Evolutionary conservation across 768 basidiomycete genomes (phyloP).

Genomic region (Grammothele lineata): DNA sequence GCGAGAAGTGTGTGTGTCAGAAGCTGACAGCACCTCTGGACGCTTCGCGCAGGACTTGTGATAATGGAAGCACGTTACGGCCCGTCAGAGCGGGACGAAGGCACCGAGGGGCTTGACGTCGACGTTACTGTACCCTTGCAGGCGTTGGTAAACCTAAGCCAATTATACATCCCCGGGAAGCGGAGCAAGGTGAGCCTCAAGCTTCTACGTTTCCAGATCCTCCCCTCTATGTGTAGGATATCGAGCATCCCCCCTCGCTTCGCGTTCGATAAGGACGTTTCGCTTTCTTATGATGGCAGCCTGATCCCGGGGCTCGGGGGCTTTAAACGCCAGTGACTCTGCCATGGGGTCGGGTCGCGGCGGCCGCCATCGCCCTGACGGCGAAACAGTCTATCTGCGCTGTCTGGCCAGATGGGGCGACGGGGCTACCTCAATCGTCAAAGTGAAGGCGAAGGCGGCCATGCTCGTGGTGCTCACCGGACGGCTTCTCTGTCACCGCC

Average conservation of each 20-base stretch:
- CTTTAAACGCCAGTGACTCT: not conserved
- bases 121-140: slow-evolving; percentile 83
- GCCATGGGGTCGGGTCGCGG: slow-evolving; percentile 8
- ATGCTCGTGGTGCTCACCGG: too few relatives aligned
- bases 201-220: slow-evolving; percentile 3
- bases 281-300: slow-evolving; percentile 2
- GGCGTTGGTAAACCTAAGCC: slow-evolving; percentile 73
- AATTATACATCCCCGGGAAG: slow-evolving; percentile 72
- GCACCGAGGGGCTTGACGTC: slow-evolving; percentile 51
- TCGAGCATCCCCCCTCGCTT: slow-evolving; percentile 3
- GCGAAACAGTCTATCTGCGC: slow-evolving; percentile 5
- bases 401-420: too few relatives aligned
- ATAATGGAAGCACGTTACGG: slow-evolving; percentile 76
- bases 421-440: too few relatives aligned
- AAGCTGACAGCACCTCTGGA: too few relatives aligned
- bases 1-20: too few relatives aligned
- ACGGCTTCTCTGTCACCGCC: too few relatives aligned
- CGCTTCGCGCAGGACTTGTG: slow-evolving; percentile 53
- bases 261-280: slow-evolving; percentile 7
- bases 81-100: slow-evolving; percentile 44
- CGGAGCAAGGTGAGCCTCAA: slow-evolving; percentile 74
- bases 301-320: slow-evolving; percentile 3
- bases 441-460: too few relatives aligned
- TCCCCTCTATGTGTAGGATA: not conserved
- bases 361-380: slow-evolving; percentile 2